phyloP scores from a whole-genome alignment of 129 eudicot species.

The Flaveria bidentis region DNA sequence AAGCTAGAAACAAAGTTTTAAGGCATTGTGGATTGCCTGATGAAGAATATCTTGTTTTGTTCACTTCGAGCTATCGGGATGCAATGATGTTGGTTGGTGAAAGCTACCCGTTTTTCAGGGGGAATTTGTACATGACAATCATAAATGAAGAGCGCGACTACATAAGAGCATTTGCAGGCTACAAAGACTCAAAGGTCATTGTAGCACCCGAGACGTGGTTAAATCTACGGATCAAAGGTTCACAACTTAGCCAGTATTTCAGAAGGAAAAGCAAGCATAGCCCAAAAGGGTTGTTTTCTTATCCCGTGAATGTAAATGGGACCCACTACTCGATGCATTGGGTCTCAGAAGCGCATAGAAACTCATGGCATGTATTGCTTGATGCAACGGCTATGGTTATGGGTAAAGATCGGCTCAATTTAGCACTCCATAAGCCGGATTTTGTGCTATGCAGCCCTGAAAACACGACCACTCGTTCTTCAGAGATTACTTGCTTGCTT shows the following conservation, averaged over 20 bases:
- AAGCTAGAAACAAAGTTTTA: constrained; percentile 62
- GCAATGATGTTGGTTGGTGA: constrained; percentile 85
- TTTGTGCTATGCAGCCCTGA: constrained; percentile 67
- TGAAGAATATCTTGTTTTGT: constrained; percentile 64
- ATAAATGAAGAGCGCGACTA: constrained; percentile 52
- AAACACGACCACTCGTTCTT: constrained; percentile 43
- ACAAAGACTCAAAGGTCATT: constrained; percentile 55
- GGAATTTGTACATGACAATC: constrained; percentile 58
- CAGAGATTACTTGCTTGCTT: constrained; percentile 67
- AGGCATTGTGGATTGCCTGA: constrained; percentile 72
- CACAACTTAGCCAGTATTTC: constrained; percentile 74
- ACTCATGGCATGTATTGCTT: constrained; percentile 74
- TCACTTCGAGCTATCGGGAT: constrained; percentile 52
- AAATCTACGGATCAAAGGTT: constrained; percentile 73
- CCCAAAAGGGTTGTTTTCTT: constrained; percentile 68
- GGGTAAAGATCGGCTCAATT: constrained; percentile 60
- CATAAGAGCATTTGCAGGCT: constrained; percentile 54
- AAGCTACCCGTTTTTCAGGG: constrained; percentile 69
- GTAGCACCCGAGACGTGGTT: constrained; percentile 63
- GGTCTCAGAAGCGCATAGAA: constrained; percentile 78
- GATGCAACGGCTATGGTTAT: constrained; percentile 58
- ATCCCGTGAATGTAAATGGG: constrained; percentile 60
- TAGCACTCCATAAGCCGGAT: constrained; percentile 72
- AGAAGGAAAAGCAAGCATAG: constrained; percentile 61
- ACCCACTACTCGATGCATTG: constrained; percentile 77